phyloP scores from a whole-genome alignment of 2,329 filamentous ascomycete genomes.

The Esteya vermicola region DNA sequence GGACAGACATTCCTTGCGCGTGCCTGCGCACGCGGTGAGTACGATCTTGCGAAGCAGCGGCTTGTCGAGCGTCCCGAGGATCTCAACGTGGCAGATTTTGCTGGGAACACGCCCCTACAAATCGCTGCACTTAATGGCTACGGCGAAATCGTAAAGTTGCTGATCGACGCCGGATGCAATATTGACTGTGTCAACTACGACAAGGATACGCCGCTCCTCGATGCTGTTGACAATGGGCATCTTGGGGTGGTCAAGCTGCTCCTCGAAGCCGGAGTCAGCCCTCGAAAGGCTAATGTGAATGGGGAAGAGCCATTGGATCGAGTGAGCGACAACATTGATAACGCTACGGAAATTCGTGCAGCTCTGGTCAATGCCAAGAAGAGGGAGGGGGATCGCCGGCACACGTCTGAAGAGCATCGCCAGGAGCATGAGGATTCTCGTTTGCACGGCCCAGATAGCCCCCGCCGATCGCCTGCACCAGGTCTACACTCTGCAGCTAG shows the following conservation, averaged over 20 bases:
- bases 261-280: constrained; percentile 78
- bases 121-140: constrained; percentile 82
- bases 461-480: constrained; percentile 38
- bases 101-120: constrained; percentile 90
- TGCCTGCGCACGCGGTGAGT: constrained; percentile 73
- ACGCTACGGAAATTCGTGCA: constrained; percentile 64
- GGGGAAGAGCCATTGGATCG: constrained; percentile 85
- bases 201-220: constrained; percentile 85
- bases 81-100: constrained; percentile 79
- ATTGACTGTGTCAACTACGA: constrained; percentile 67
- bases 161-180: constrained; percentile 74
- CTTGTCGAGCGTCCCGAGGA: constrained; percentile 72
- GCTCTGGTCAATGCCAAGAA: constrained; percentile 47
- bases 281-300: constrained; percentile 78
- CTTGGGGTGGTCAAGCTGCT: constrained; percentile 75
- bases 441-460: constrained; percentile 42
- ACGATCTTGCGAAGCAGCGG: constrained; percentile 62
- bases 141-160: constrained; percentile 71
- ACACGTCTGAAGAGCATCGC: constrained; percentile 44
- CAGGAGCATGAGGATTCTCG: constrained; percentile 31
- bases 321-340: constrained; percentile 59
- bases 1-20: constrained; percentile 84
- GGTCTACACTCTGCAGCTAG: constrained; percentile 18
- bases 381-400: constrained; percentile 36
- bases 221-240: constrained; percentile 93